Base-by-base conservation (phyloP, 176 grass and related monocot genomes). In the Musa itinerans region DNA sequence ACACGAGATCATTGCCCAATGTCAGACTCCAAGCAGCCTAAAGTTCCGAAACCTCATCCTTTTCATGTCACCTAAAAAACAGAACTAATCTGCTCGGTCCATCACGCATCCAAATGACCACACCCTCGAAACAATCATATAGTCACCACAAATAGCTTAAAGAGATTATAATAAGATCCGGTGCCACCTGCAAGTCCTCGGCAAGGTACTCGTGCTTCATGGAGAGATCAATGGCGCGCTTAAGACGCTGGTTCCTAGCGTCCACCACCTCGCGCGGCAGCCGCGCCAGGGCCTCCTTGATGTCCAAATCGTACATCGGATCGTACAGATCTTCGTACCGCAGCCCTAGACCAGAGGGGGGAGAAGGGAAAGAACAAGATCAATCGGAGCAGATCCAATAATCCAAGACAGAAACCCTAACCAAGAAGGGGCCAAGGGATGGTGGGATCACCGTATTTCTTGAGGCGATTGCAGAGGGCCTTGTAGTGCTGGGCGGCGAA, bases 161-260 rank as follows among this genome's bases (percentile, higher is more conserved):
- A 43, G 34, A 43, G 34, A 43, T 1, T 43, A 10, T 14, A 52
- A n/a, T 11, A 51, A 48, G 53, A 26, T 54, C 11, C 11, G 14
- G 2, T 13, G 34, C 3, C 11, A 95, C 96, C 96, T 94, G 84
- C 76, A 95, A 12, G 13, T 95, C 73, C n/a, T 99, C 79, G 56
- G 88, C 55, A 54, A 99, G 83, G 86, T 94, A 99, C 84, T 94
- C 88, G 14, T 99, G 91, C 86, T 99, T 99, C 91, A 95, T 89
- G 81, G 91, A 94, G 72, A 99, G 88, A 81, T 99, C 96, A 83
- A 92, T 89, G 74, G 96, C 71, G 69, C 91, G 91, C 84, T 99
- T 94, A 61, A 99, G 86, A 68, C 96, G 96, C 84, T 99, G 96
- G 87, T 57, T 79, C 79, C 91, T 92, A 53, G 96, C 96, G 80